These are phyloP conservation scores for Scheffersomyces amazonensis DNA, from an alignment of 805 yeast species.

Conservation along the genomic window DNA sequence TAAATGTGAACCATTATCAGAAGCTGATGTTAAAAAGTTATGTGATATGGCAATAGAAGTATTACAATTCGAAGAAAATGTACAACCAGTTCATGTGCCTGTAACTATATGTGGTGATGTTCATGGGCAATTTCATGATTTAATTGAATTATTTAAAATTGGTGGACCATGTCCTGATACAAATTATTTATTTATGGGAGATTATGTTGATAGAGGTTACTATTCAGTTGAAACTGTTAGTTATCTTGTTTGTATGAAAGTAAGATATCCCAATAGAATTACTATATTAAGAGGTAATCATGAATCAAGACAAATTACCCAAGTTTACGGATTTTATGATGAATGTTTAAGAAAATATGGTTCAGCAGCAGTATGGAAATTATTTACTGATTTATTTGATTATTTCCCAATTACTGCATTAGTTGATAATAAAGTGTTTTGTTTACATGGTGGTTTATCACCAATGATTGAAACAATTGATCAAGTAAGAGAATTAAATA, in stretches of 20 bases:
- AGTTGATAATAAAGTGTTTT: conserved; percentile 86
- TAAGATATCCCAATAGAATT: conserved; percentile 86
- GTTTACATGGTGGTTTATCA: conserved; percentile 92
- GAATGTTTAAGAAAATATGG: conserved; percentile 94
- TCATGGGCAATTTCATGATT: conserved; percentile 94
- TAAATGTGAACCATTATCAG: conserved; percentile 78
- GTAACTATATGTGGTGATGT: conserved; percentile 97
- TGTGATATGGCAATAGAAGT: conserved; percentile 93
- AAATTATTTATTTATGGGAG: conserved; percentile 48
- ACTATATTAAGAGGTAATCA: conserved; percentile 93
- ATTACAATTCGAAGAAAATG: conserved; percentile 86
- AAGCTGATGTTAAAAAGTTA: conserved; percentile 71
- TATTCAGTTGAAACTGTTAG: conserved; percentile 91
- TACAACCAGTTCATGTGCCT: conserved; percentile 92
- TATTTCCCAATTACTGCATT: conserved; percentile 92
- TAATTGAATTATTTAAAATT: conserved; percentile 87
- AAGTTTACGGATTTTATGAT: conserved; percentile 93
- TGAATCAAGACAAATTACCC: conserved; percentile 94
- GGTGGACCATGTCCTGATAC: conserved; percentile 63
- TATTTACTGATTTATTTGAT: conserved; percentile 87
- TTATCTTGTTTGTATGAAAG: conserved; percentile 86
- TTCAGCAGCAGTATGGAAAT: conserved; percentile 88
- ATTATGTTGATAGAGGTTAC: conserved; percentile 89
- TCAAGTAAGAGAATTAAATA: conserved; percentile 84
- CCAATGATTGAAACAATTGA: conserved; percentile 94